Evolutionary conservation across 805 yeast genomes (phyloP), one percentile per base, ranked within the genome.

Genomic region (Lipomyces sp.): DNA sequence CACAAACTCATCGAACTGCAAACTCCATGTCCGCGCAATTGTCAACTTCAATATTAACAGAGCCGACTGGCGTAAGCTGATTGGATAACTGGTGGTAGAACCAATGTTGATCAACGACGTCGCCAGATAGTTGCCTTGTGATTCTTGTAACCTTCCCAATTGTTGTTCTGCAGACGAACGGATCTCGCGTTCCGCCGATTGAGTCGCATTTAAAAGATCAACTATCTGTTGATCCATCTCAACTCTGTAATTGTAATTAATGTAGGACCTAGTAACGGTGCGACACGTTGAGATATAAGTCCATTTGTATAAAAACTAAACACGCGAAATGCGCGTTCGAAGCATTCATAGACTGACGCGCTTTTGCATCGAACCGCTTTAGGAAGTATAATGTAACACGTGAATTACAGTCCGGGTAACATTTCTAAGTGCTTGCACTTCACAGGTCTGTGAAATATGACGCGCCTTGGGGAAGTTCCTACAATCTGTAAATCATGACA

Each of bases 1-100:
- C 4, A 53, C 42, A 32, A 62, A 68, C 62, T 69, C 65, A 6
- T 68, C 69, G n/a, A 68, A 68, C 48, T 68, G 71, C 11, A 66
- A 30, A 45, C 71, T 63, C 71, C 71, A 68, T 57, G 71, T 65
- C 11, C 63, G 54, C 11, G 57, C 37, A 5, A 68, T 59, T 11
- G 67, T 65, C 34, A 62, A 59, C 45, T 60, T 62, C 29, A 68
- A 42, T 24, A 64, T 53, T 8, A 68, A 24, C n/a, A 68, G 48
- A 7, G 71, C 69, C 0, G 69, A 62, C 42, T 68, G 71, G 15
- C 64, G 60, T 18, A 62, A n/a, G 6, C 64, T 53, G n/a, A 64
- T 34, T 3, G 64, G 29, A 39, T 48, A 60, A 2, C 30, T 60
- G 2, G 53, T 15, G 2, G 61, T 53, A 6, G 64, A 18, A 3